Conservation (phyloP, 192 early-diverging fungal genomes). For the Thoreauomyces humboldtii region DNA sequence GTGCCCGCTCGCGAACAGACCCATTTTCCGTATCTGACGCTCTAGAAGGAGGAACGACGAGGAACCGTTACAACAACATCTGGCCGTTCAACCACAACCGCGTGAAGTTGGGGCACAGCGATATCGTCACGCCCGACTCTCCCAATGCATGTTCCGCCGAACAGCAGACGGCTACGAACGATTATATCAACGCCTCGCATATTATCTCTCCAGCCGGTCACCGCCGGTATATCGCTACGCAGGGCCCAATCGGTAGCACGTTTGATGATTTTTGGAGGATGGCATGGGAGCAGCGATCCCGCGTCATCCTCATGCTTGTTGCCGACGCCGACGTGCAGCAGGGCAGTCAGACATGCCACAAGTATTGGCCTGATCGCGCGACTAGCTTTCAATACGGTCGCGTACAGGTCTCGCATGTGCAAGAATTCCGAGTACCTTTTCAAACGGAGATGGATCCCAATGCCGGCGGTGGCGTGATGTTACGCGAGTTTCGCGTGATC, state of each 20-base stretch:
- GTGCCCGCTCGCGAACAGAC: conserved; percentile 34
- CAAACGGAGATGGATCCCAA: not conserved
- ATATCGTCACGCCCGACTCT: not conserved
- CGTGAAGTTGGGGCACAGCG: conserved; percentile 7
- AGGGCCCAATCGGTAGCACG: conserved; percentile 75
- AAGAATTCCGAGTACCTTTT: not conserved
- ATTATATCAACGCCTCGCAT: conserved; percentile 47
- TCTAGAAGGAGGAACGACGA: conserved; percentile 62
- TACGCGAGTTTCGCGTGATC: conserved; percentile 50
- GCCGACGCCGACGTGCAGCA: conserved; percentile 59
- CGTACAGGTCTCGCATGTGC: not conserved
- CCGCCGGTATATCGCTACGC: conserved; percentile 75
- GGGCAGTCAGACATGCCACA: conserved; percentile 67
- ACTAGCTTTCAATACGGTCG: not conserved
- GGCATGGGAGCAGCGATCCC: conserved; percentile 66
- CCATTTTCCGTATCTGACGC: conserved; percentile 76
- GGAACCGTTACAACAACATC: conserved; percentile 85
- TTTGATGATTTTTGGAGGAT: conserved; percentile 80
- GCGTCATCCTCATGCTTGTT: conserved; percentile 73
- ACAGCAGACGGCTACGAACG: not conserved
- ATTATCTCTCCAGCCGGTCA: conserved; percentile 28
- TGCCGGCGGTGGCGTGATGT: conserved; percentile 39
- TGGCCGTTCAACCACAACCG: conserved; percentile 63
- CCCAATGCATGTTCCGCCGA: conserved; percentile 2
- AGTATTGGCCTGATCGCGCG: conserved; percentile 72